A percentile compares a stretch with the other conserved stretches of the same genome.
Conservation (phyloP, 768 basidiomycete species). For the Hypsizygus marmoreus region DNA sequence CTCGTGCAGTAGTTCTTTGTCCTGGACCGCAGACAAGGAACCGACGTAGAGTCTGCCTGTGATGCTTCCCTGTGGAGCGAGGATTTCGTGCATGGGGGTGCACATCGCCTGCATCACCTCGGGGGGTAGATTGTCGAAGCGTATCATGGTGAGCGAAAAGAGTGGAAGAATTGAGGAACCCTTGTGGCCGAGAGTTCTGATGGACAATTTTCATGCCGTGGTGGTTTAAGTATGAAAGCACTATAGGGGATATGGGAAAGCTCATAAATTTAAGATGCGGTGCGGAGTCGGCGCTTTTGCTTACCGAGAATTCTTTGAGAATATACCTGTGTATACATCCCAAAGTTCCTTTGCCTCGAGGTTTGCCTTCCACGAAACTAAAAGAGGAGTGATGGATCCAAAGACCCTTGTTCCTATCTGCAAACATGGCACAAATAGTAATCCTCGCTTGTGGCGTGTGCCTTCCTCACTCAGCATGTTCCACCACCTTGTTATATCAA, state of each 20-base stretch:
- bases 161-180: not conserved
- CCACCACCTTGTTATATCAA: slow-evolving; percentile 1
- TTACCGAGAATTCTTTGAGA: slow-evolving; percentile 18
- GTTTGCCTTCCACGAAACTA: slow-evolving; percentile 8
- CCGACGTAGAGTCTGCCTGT: slow-evolving; percentile 69
- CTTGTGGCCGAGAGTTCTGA: slow-evolving; percentile 7
- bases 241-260: slow-evolving; percentile 18
- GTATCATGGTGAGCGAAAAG: slow-evolving; percentile 54
- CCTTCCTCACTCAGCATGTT: not conserved
- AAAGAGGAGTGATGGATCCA: slow-evolving; percentile 14
- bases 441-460: slow-evolving; percentile 12
- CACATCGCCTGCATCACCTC: slow-evolving; percentile 85
- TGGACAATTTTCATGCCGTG: slow-evolving; percentile 14
- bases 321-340: slow-evolving; percentile 11
- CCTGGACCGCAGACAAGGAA: slow-evolving; percentile 60
- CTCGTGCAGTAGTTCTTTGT: slow-evolving; percentile 49
- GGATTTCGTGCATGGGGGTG: slow-evolving; percentile 80
- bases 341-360: slow-evolving; percentile 11
- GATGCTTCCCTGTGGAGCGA: slow-evolving; percentile 37
- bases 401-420: slow-evolving; percentile 5
- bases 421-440: slow-evolving; percentile 9
- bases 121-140: slow-evolving; percentile 72
- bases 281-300: slow-evolving; percentile 14
- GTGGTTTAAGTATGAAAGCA: slow-evolving; percentile 18
- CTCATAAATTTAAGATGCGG: slow-evolving; percentile 12